A percentile compares a stretch with the other conserved stretches of the same genome.
phyloP scores from a whole-genome alignment of 176 grass and related monocot species.

The Olyra latifolia region DNA sequence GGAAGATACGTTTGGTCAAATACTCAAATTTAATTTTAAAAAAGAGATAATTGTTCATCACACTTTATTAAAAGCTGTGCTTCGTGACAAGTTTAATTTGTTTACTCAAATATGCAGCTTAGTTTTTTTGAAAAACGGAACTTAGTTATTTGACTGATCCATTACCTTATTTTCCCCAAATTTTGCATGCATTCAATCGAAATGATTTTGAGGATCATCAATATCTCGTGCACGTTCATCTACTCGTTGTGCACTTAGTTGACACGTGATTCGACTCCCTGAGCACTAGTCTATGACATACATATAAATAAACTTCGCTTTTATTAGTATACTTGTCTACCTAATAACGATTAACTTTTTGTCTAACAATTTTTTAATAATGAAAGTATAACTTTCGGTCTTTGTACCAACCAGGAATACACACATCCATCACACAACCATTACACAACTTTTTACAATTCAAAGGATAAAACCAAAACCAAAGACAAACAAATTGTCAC shows the following conservation, averaged over 20 bases:
- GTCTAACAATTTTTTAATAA: too few species aligned
- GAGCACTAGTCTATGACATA: conserved; percentile 1
- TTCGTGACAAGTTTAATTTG: neutral
- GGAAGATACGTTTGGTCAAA: neutral
- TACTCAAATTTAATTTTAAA: neutral
- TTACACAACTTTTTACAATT: too few species aligned
- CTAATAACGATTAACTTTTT: neutral
- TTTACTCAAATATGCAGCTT: too few species aligned
- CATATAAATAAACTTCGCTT: neutral
- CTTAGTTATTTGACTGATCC: neutral
- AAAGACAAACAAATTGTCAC: too few species aligned
- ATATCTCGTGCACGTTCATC: conserved; percentile 24
- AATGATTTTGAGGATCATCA: neutral
- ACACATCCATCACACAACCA: too few species aligned
- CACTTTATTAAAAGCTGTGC: too few species aligned
- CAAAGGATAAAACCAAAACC: too few species aligned
- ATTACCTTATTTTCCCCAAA: neutral
- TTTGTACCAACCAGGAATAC: too few species aligned
- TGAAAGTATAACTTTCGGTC: too few species aligned
- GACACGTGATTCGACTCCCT: conserved; percentile 31
- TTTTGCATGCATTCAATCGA: neutral
- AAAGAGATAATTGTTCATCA: neutral
- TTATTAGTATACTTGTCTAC: neutral
- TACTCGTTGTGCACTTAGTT: conserved; percentile 14
- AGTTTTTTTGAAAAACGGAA: too few species aligned